A percentile compares a stretch with the other conserved stretches of the same genome.
These are phyloP conservation scores for Diaporthe longicolla DNA, from an alignment of 2,329 filamentous ascomycete genomes.

Conservation along the genomic window DNA sequence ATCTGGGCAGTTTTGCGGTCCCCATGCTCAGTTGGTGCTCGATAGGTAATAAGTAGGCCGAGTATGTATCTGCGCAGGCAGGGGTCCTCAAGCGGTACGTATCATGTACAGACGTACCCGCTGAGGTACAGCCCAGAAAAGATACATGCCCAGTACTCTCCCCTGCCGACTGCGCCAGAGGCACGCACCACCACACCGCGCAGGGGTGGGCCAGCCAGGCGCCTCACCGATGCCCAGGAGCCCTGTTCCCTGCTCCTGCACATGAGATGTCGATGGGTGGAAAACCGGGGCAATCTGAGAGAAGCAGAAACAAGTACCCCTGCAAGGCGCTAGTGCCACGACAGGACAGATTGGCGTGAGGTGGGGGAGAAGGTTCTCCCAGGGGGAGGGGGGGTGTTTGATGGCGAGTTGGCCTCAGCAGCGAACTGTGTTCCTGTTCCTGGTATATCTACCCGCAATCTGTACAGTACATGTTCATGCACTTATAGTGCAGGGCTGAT, in stretches of 20 bases:
- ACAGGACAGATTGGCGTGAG: constrained; percentile 43
- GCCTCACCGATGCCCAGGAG: constrained; percentile 39
- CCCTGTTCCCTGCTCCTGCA: constrained; percentile 38
- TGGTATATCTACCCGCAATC: constrained; percentile 19
- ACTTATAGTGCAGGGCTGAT: constrained; percentile 32
- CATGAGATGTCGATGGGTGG: constrained; percentile 42
- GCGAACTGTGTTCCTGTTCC: constrained; percentile 23
- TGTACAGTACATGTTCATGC: constrained; percentile 27
- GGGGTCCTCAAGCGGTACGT: constrained; percentile 15
- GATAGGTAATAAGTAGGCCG: constrained; percentile 16
- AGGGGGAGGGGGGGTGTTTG: constrained; percentile 1
- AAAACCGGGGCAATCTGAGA: constrained; percentile 43
- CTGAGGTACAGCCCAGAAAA: constrained; percentile 5
- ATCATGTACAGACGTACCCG: constrained; percentile 6
- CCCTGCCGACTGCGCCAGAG: constrained; percentile 16
- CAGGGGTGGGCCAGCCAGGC: constrained; percentile 26
- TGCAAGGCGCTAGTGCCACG: constrained; percentile 40
- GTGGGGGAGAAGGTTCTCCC: constrained; percentile 34
- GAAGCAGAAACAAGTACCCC: constrained; percentile 40
- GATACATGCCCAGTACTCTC: constrained; percentile 26
- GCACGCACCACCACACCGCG: constrained; percentile 16
- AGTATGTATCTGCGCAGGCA: constrained; percentile 21
- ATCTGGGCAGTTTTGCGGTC: constrained; percentile 27
- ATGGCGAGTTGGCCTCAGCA: constrained; percentile 16
- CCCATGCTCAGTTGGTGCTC: constrained; percentile 19